Percentiles rank a stretch among this genome's conserved stretches.
phyloP scores from a whole-genome alignment of 139 green algal genomes.

The Closterium sp. region DNA sequence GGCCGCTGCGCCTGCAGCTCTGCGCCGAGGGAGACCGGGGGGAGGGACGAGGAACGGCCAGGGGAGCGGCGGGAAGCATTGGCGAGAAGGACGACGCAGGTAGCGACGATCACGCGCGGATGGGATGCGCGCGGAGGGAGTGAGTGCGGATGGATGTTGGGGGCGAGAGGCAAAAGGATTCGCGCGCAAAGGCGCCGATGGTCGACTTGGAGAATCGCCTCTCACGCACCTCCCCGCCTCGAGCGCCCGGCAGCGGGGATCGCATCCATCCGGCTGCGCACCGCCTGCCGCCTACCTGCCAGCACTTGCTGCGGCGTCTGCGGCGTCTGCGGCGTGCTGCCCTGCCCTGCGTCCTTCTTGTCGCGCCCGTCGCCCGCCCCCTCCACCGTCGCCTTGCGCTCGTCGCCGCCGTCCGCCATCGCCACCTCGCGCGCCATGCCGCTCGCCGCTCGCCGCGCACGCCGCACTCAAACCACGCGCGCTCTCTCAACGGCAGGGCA shows the following conservation, averaged over 20 bases:
- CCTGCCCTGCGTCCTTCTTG: neutral
- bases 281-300: neutral
- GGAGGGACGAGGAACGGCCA: neutral
- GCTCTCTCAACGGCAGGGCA: no score
- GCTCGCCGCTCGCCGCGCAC: neutral
- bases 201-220: no score
- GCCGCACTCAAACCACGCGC: neutral
- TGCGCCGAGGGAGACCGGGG: neutral
- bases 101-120: no score
- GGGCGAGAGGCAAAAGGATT: no score
- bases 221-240: no score
- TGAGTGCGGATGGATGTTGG: no score
- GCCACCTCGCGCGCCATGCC: neutral
- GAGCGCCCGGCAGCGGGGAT: no score
- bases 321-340: neutral
- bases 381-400: neutral
- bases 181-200: no score
- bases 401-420: neutral
- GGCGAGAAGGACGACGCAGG: neutral
- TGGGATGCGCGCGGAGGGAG: no score
- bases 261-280: neutral
- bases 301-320: neutral
- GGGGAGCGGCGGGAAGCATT: neutral
- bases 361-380: neutral
- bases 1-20: slow-evolving; percentile 24